These are phyloP conservation scores for Exophiala bonariae DNA, from an alignment of 2,329 filamentous ascomycete genomes.

Conservation along the genomic window DNA sequence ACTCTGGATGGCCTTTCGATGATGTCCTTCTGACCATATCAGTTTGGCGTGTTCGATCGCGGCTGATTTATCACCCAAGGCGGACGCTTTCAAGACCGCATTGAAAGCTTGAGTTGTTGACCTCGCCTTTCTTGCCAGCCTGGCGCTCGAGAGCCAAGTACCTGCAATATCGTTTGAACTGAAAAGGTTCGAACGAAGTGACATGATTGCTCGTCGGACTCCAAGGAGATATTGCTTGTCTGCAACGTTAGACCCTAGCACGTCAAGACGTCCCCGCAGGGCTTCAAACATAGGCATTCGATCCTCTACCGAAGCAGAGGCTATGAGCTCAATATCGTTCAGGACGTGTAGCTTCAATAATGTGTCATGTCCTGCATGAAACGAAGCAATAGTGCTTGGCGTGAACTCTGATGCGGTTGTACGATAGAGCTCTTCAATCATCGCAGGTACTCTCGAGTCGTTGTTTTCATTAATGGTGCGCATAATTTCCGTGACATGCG, in stretches of 20 bases:
- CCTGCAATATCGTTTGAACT: constrained; percentile 73
- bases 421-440: constrained; percentile 66
- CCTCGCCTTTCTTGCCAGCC: constrained; percentile 81
- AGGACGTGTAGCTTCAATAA: constrained; percentile 84
- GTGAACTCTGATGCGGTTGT: constrained; percentile 74
- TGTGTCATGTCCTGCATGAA: constrained; percentile 81
- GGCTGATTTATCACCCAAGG: constrained; percentile 79
- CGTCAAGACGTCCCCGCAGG: constrained; percentile 76
- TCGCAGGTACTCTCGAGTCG: constrained; percentile 52
- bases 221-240: constrained; percentile 95
- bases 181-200: constrained; percentile 64
- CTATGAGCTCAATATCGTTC: constrained; percentile 70
- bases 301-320: constrained; percentile 52
- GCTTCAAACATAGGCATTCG: constrained; percentile 50
- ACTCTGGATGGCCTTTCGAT: constrained; percentile 90
- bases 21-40: constrained; percentile 89
- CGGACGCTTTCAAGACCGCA: constrained; percentile 83
- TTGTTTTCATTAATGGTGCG: constrained; percentile 59
- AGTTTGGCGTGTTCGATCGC: constrained; percentile 93
- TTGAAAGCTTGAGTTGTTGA: constrained; percentile 88
- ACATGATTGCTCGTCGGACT: constrained; percentile 83
- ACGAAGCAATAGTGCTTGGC: constrained; percentile 71
- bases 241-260: constrained; percentile 82
- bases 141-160: constrained; percentile 81
- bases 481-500: constrained; percentile 71